Evolutionary conservation across 306 rosid species (phyloP).

Genomic region (Inga leiocalycina): DNA sequence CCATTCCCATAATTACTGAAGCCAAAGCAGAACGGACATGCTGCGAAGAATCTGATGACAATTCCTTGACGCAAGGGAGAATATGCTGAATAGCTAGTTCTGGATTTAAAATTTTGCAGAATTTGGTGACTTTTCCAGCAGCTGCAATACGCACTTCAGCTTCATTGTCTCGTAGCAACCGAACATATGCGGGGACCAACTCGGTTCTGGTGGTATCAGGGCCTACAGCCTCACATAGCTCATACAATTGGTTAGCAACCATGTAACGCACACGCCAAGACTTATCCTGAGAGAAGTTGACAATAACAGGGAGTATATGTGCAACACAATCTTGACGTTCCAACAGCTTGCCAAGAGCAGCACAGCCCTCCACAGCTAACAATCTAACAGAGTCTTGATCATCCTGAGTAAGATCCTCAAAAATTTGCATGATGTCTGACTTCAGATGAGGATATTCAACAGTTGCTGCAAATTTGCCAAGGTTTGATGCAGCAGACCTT

Average conservation of each 20-base stretch:
- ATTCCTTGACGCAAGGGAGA: slow-evolving; percentile 98
- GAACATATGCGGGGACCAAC: slow-evolving; percentile 95
- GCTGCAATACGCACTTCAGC: slow-evolving; percentile 99
- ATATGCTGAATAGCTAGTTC: slow-evolving; percentile 91
- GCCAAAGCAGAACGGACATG: slow-evolving; percentile 99
- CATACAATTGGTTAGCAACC: slow-evolving; percentile 97
- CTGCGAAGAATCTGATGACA: slow-evolving; percentile 97
- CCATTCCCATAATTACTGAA: slow-evolving; percentile 99
- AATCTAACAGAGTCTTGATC: slow-evolving; percentile 98
- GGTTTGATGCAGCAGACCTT: slow-evolving; percentile 97
- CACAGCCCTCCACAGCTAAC: slow-evolving; percentile 97
- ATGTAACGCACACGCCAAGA: slow-evolving; percentile 99
- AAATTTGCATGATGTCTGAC: slow-evolving; percentile 81
- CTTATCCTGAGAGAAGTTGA: slow-evolving; percentile 98
- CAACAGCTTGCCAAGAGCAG: slow-evolving; percentile 91
- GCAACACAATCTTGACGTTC: slow-evolving; percentile 95
- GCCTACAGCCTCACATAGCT: slow-evolving; percentile 97
- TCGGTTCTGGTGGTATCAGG: slow-evolving; percentile 93
- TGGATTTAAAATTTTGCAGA: slow-evolving; percentile 88
- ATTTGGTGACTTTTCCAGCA: slow-evolving; percentile 96
- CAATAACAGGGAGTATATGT: slow-evolving; percentile 93
- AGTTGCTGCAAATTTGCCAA: slow-evolving; percentile 94
- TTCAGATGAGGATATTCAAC: slow-evolving; percentile 90
- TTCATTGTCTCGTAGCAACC: slow-evolving; percentile 94
- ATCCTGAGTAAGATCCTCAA: slow-evolving; percentile 96